Base-by-base conservation (phyloP, 2,329 filamentous ascomycete genomes). In the Massarina eburnea region DNA sequence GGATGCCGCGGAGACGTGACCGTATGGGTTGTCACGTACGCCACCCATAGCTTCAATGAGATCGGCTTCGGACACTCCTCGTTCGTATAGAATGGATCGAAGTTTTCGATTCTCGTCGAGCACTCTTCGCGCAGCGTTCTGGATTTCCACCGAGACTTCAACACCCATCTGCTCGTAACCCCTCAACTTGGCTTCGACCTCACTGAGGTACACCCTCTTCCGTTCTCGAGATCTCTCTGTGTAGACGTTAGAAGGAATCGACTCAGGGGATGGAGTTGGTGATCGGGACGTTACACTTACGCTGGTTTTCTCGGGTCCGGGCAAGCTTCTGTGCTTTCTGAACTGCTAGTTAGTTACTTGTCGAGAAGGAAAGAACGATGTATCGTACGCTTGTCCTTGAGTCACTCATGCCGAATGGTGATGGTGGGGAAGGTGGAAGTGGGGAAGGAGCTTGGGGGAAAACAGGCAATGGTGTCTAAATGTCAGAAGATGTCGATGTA, bases 281-380 rank as follows among this genome's bases (percentile, higher is more conserved):
- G 14, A 33, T 10, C 17, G 19, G 20, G 22, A 51, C n/a, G n/a
- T n/a, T n/a, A n/a, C n/a, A n/a, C 62, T 59, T 54, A 68, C 66
- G 79, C 65, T 91, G 88, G 59, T 91, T 91, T 59, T 91, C 85
- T 53, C 87, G 80, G 55, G 90, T 85, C 46, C 86, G 83, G 37
- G 80, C 78, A 26, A 76, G 69, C 41, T 74, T 74, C 42, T 71
- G 67, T 27, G 61, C 58, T 48, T 67, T 70, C 48, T 70, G 53
- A 51, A 56, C 32, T 5, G 15, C 24, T 20, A 17, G 34, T 26
- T 32, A 39, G 38, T 32, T 18, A 8, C 22, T 8, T 22, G 5
- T 26, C 14, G 14, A 18, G 27, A 19, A 21, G 9, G 18, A 15
- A 12, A 9, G 30, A 38, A 18, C 36, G 39, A 8, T 18, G n/a